These are phyloP conservation scores for Pterula multifida DNA, from an alignment of 1,284 basidiomycete genomes.

Conservation along the genomic window DNA sequence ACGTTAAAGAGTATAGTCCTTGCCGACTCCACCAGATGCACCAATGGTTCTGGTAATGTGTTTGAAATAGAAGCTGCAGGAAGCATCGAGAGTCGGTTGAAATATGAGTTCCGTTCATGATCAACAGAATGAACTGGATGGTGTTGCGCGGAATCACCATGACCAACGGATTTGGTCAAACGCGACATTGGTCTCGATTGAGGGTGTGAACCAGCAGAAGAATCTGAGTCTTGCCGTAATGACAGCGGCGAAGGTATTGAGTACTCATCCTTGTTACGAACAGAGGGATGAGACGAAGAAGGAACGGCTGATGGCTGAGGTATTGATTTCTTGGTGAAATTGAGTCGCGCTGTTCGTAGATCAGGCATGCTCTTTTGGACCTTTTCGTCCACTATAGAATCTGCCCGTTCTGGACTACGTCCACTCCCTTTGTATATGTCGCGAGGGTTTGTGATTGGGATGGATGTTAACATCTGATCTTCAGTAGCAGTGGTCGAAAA, in stretches of 20 bases:
- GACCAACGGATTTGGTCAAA: constrained; percentile 2
- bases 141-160: constrained; percentile 15
- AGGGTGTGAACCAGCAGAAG: constrained; percentile 20
- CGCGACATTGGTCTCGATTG: constrained; percentile 20
- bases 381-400: constrained; percentile 26
- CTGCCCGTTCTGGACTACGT: constrained; percentile 14
- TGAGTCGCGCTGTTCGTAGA: constrained; percentile 46
- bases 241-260: constrained; percentile 29
- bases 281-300: constrained; percentile 5
- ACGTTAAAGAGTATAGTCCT: constrained; percentile 89
- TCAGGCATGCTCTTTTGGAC: constrained; percentile 85
- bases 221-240: constrained; percentile 32
- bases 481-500: not conserved
- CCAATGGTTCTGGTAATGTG: constrained; percentile 63
- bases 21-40: constrained; percentile 75
- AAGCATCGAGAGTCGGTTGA: constrained; percentile 75
- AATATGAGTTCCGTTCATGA: constrained; percentile 86
- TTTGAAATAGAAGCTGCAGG: constrained; percentile 54
- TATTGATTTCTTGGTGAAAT: constrained; percentile 17
- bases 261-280: constrained; percentile 21
- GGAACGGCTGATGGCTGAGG: not conserved
- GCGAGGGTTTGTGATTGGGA: not conserved
- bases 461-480: not conserved
- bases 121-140: constrained; percentile 47
- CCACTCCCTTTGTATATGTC: not conserved